Base-by-base conservation (phyloP, 176 grass and related monocot species). In the Saccharum spontaneum region DNA sequence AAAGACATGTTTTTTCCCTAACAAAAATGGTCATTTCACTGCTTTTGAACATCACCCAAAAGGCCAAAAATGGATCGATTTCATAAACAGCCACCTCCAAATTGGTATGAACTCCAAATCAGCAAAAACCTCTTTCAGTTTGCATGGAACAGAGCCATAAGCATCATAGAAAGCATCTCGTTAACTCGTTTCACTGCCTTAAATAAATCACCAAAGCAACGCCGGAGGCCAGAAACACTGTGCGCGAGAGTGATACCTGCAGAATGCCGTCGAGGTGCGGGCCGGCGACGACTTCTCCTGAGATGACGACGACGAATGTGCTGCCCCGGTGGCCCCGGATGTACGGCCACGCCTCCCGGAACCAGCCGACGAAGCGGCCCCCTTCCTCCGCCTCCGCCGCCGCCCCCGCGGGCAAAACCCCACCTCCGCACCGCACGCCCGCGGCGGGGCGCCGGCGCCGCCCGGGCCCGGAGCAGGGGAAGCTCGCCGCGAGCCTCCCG, bases 301-400 rank as follows among this genome's bases (percentile, higher is more conserved):
- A 97, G 72, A 97, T 72, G 44, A 94, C 90, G 63, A 97, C 86
- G 14, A 97, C 92, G 73, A 97, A 97, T 72, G 88, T 94, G 84
- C 94, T 94, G 16, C 90, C 94, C 13, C 94, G 85, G 59, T 97
- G 94, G 5, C 94, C 94, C 65, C 84, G 89, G 38, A 97, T 90
- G 78, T 97, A 97, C 0, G 94, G 94, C 94, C 94, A 97, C 6
- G 92, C 90, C 83, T 97, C 83, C 24, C 94, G 75, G 70, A 97
- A 94, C 92, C 92, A 97, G 3, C 85, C 88, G 28, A 97, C 94
- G 79, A 97, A 94, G 52, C 78, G 76, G 2, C 67, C 88, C 60
- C 91, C 85, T 40, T 92, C 94, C 23, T 83, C 79, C 65, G 5
- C 69, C 16, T 28, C 90, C 17, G 59, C 44, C 57, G 1, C 57